Percentiles rank a stretch among this genome's conserved stretches.
These are phyloP conservation scores for Dipodascopsis uninucleata DNA, from an alignment of 805 yeast species.

Conservation along the genomic window DNA sequence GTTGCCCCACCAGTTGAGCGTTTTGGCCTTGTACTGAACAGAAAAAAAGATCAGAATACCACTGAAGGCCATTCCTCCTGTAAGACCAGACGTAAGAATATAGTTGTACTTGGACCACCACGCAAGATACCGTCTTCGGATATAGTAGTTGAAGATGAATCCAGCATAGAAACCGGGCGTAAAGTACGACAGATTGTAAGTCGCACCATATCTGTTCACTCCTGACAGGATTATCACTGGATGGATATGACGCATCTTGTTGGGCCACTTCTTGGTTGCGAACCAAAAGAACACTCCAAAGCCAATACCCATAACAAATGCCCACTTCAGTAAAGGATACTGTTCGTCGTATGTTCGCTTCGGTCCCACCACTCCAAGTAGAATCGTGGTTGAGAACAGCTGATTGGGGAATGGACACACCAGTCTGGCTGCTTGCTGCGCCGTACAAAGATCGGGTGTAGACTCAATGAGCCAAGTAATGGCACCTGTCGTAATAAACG, in stretches of 20 bases:
- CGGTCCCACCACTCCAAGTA: conserved; percentile 33
- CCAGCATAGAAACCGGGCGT: conserved; percentile 45
- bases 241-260: conserved; percentile 18
- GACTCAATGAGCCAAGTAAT: conserved; percentile 43
- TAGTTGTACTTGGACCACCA: conserved; percentile 80
- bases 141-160: conserved; percentile 51
- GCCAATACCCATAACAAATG: conserved; percentile 29
- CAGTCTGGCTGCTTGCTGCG: conserved; percentile 25
- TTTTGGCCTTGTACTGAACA: conserved; percentile 40
- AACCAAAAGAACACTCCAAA: conserved; percentile 19
- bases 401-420: conserved; percentile 31
- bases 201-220: conserved; percentile 17
- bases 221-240: conserved; percentile 29
- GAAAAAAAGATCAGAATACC: conserved; percentile 56
- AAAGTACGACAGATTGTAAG: conserved; percentile 32
- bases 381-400: conserved; percentile 28
- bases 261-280: conserved; percentile 9
- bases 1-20: conserved; percentile 60
- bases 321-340: conserved; percentile 27
- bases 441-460: conserved; percentile 28
- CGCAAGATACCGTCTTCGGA: conserved; percentile 51
- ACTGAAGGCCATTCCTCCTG: conserved; percentile 62
- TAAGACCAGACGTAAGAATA: conserved; percentile 60
- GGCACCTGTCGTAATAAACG: conserved; percentile 50
- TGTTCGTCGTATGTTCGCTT: conserved; percentile 25